A percentile compares a stretch with the other conserved stretches of the same genome.
phyloP scores from a whole-genome alignment of 2,329 filamentous ascomycete genomes.

The Fusarium xylarioides region DNA sequence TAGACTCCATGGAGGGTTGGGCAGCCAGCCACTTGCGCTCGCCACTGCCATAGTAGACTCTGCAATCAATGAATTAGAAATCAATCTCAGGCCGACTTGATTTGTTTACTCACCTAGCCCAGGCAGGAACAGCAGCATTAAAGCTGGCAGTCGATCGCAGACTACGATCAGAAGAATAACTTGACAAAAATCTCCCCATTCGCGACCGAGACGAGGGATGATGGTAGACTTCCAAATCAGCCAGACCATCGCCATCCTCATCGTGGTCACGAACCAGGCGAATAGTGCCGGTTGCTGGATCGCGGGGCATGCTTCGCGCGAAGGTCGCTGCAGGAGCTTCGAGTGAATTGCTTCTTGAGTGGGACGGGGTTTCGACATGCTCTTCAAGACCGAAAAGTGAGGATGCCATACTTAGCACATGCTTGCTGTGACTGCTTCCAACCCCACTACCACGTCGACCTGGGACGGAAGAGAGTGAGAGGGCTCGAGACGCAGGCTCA shows the following conservation, averaged over 20 bases:
- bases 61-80: constrained; percentile 42
- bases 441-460: constrained; percentile 61
- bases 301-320: constrained; percentile 50
- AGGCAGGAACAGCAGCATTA: constrained; percentile 59
- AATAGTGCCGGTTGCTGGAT: constrained; percentile 47
- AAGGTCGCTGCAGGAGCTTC: constrained; percentile 60
- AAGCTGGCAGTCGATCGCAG: constrained; percentile 63
- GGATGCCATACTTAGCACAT: constrained; percentile 67
- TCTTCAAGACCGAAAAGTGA: constrained; percentile 59
- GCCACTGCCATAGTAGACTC: constrained; percentile 76
- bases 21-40: constrained; percentile 63
- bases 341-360: constrained; percentile 57
- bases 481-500: constrained; percentile 58
- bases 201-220: constrained; percentile 63
- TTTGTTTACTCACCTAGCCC: constrained; percentile 57
- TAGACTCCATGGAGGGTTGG: constrained; percentile 55
- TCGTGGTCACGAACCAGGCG: constrained; percentile 66
- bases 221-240: constrained; percentile 64
- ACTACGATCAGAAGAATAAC: constrained; percentile 60
- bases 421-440: constrained; percentile 60
- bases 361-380: constrained; percentile 44
- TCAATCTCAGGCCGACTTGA: background rate
- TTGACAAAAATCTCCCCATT: constrained; percentile 61
- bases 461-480: constrained; percentile 54
- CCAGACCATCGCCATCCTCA: constrained; percentile 71